Conservation (phyloP, 768 basidiomycete genomes). For the Mycena polygramma region DNA sequence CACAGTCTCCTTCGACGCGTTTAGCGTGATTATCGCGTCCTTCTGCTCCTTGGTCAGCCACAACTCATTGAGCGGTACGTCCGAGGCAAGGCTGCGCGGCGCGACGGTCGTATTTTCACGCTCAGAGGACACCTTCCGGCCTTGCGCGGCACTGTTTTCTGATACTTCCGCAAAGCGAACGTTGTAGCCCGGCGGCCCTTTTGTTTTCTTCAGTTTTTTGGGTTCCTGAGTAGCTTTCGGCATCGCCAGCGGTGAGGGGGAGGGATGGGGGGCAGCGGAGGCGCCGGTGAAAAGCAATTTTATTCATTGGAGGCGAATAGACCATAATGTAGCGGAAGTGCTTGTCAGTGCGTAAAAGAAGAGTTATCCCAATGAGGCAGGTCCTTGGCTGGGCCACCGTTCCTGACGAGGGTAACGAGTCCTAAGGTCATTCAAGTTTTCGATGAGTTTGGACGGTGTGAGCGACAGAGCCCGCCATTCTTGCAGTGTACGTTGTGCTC, state of each 20-base stretch:
- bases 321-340: background rate
- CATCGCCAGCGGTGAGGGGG: background rate
- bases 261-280: background rate
- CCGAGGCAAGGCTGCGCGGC: constrained; percentile 5
- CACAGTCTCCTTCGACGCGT: background rate
- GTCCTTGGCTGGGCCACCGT: constrained; percentile 1
- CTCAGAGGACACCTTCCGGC: constrained; percentile 1
- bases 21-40: background rate
- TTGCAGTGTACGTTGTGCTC: too few relatives aligned
- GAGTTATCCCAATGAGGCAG: constrained; percentile 5
- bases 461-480: too few relatives aligned
- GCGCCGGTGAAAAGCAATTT: constrained; percentile 11
- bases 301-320: background rate
- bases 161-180: constrained; percentile 8
- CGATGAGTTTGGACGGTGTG: too few relatives aligned
- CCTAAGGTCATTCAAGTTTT: too few relatives aligned
- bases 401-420: background rate
- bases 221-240: background rate
- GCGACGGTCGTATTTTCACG: constrained; percentile 5
- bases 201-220: background rate
- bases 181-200: constrained; percentile 1
- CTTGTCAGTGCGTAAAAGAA: background rate
- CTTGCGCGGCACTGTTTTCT: background rate
- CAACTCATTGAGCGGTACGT: constrained; percentile 5
- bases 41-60: constrained; percentile 9